A percentile compares a stretch with the other conserved stretches of the same genome.
Evolutionary conservation across 805 yeast genomes (phyloP).

Genomic region (Kodamaea restingae): DNA sequence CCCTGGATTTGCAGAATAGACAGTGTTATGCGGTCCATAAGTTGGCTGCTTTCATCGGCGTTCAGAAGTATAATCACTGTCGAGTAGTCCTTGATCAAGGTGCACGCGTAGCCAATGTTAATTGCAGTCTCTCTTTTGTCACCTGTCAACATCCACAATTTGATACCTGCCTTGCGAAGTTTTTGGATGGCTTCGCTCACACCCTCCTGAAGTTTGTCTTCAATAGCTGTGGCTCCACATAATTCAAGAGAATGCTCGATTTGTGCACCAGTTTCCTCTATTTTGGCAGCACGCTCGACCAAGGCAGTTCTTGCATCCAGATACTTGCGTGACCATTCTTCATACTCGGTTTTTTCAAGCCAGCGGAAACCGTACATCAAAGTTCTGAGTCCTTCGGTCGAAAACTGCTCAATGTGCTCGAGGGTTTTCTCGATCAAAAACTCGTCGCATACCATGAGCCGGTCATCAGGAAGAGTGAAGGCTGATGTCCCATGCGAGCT

Average conservation of each 20-base stretch:
- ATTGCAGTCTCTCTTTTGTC: slow-evolving; percentile 98
- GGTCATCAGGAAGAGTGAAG: slow-evolving; percentile 42
- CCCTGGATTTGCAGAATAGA: slow-evolving; percentile 68
- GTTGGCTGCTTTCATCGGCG: slow-evolving; percentile 46
- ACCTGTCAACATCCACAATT: slow-evolving; percentile 98
- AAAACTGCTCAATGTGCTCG: slow-evolving; percentile 88
- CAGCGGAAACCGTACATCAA: slow-evolving; percentile 77
- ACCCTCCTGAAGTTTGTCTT: slow-evolving; percentile 95
- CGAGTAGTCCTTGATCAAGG: slow-evolving; percentile 87
- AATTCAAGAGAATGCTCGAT: slow-evolving; percentile 69
- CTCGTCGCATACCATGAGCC: slow-evolving; percentile 63
- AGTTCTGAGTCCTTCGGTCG: slow-evolving; percentile 92
- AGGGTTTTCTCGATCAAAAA: slow-evolving; percentile 78
- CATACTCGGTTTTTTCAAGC: slow-evolving; percentile 56
- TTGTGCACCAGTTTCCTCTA: slow-evolving; percentile 68
- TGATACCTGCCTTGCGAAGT: slow-evolving; percentile 87
- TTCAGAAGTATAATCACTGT: slow-evolving; percentile 70
- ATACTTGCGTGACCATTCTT: slow-evolving; percentile 63
- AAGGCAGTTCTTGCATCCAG: slow-evolving; percentile 75
- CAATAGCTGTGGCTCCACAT: slow-evolving; percentile 94
- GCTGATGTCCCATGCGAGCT: background rate
- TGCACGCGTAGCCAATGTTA: slow-evolving; percentile 93
- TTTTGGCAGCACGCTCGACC: slow-evolving; percentile 56
- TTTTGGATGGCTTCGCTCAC: slow-evolving; percentile 93
- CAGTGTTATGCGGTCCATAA: slow-evolving; percentile 67